Percentiles rank a stretch among this genome's conserved stretches.
Evolutionary conservation across 2,329 filamentous ascomycete genomes (phyloP).

Genomic region (Botrytis galanthina): DNA sequence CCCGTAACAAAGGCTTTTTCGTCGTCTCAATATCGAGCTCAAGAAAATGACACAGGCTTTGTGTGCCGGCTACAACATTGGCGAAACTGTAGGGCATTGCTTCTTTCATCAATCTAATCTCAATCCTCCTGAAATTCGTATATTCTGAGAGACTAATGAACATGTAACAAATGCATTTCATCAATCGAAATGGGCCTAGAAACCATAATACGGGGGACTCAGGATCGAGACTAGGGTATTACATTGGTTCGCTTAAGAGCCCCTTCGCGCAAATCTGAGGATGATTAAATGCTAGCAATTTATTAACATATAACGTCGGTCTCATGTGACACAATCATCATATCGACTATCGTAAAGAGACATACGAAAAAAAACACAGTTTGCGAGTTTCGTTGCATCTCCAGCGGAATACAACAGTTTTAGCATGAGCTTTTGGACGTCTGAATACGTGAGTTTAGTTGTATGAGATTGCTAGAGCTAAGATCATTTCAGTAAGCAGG

Average conservation of each 20-base stretch:
- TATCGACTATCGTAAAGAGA: neutral
- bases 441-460: neutral
- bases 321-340: neutral
- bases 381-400: neutral
- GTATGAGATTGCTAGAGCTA: neutral
- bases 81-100: too few relatives aligned
- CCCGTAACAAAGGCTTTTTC: too few relatives aligned
- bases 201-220: too few relatives aligned
- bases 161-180: neutral
- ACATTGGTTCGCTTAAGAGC: neutral
- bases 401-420: neutral
- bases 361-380: fast-evolving
- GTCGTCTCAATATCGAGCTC: too few relatives aligned
- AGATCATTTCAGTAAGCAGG: neutral
- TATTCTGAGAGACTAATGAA: too few relatives aligned
- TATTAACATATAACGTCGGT: neutral
- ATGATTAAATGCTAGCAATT: neutral
- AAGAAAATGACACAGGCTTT: too few relatives aligned
- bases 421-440: neutral
- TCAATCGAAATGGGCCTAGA: too few relatives aligned
- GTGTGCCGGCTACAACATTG: too few relatives aligned
- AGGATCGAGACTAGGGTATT: too few relatives aligned
- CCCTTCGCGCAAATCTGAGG: neutral
- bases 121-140: slow-evolving; percentile 18
- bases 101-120: slow-evolving; percentile 22